Conservation (phyloP, 768 basidiomycete genomes). For the Saitozyma podzolica region DNA sequence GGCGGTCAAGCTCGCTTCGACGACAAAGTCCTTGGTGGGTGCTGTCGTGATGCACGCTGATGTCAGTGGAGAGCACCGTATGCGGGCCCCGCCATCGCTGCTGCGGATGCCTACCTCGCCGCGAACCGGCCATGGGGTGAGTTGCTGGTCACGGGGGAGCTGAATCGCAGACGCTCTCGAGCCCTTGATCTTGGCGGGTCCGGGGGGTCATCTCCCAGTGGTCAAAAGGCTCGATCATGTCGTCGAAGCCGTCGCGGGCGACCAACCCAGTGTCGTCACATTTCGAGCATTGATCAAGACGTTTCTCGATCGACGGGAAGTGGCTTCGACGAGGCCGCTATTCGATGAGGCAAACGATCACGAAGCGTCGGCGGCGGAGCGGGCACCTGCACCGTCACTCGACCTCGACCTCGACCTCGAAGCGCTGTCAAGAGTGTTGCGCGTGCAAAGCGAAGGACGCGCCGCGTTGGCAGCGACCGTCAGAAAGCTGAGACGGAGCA, state of each 20-base stretch:
- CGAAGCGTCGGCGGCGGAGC: no score
- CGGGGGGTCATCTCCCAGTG: not conserved
- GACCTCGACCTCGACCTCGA: no score
- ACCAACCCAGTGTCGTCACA: no score
- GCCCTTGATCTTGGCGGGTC: not conserved
- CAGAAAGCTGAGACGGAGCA: no score
- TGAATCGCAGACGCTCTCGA: slow-evolving; percentile 2
- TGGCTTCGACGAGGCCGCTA: no score
- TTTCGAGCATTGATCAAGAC: no score
- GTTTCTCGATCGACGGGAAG: no score
- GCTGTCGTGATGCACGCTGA: slow-evolving; percentile 3
- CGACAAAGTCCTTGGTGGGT: slow-evolving; percentile 21
- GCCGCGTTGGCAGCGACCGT: no score
- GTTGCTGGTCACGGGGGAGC: not conserved
- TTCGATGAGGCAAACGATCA: no score
- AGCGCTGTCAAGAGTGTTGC: no score
- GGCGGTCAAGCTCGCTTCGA: slow-evolving; percentile 21
- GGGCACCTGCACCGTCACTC: no score
- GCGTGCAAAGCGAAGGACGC: no score
- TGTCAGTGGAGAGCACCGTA: slow-evolving; percentile 29
- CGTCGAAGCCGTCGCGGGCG: not conserved
- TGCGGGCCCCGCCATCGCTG: slow-evolving; percentile 22
- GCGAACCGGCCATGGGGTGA: slow-evolving; percentile 19
- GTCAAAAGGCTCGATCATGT: not conserved
- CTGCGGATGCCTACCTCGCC: slow-evolving; percentile 24